Base-by-base conservation (phyloP, 768 basidiomycete genomes). In the Dacryopinax spathularia region DNA sequence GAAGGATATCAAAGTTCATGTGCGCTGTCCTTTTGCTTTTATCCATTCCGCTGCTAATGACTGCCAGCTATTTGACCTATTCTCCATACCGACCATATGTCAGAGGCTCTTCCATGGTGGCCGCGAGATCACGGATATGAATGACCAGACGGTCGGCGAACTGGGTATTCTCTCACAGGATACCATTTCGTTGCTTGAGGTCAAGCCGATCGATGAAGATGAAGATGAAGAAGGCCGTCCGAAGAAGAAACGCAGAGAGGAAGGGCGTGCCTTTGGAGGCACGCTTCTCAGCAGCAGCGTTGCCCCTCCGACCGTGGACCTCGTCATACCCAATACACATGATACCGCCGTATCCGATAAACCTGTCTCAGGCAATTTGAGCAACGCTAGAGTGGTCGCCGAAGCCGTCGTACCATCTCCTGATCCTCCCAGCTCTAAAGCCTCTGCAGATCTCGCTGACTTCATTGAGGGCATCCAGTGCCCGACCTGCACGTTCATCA, bases 1-100 rank as follows among this genome's bases (percentile, higher is more conserved):
- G 60, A 89, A 86, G 71, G 88, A 91, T 16, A 82, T 91, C 68
- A 91, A 90, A 73, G 70, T 88, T 62, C 78, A 82, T 78, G 86
- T 89, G 64, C 64, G 82, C n/a, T n/a, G n/a, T n/a, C n/a, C n/a
- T n/a, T 73, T 9, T 34, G 2, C 33, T 25, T 4, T 10, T 3
- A 25, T 27, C 34, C 13, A 61, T 37, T 4, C 22, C 16, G 27
- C 4, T 44, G 3, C 13, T 44, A 37, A n/a, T 62, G 37, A 6
- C 29, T 37, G 7, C 9, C 62, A 68, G 65, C 70, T 89, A 41
- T 82, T 86, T 48, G 79, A 82, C 31, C 77, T 80, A 43, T 75
- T 85, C 61, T 77, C 77, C 36, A 84, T 91, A 63, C 86, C 89
- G 34, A 85, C 86, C 10, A 88, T 91, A 63, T 86, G 81, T 65